Evolutionary conservation across 2,329 filamentous ascomycete genomes (phyloP), one percentile per base, ranked within the genome.

Genomic region (Stagonosporopsis tanaceti): DNA sequence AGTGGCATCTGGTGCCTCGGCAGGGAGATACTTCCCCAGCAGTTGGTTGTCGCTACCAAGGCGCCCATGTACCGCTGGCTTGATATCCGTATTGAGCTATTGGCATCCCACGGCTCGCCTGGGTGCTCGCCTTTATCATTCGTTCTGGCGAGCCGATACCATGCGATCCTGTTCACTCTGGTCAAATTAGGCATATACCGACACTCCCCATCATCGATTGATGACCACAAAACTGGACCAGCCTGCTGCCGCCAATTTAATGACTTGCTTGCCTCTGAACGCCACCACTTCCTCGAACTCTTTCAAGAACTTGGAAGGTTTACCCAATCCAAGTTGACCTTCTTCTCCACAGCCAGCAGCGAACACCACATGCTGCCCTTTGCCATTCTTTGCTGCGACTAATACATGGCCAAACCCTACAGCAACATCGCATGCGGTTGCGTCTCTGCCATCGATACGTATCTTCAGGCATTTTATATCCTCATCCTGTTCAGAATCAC

Each of bases 381-480:
- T 47, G 11, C 25, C 55, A 17, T 32, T 25, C 8, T 24, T 48
- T 20, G 63, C 70, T 12, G 70, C 71, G 4, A 73, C 65, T 11
- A 75, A 15, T 6, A 75, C 39, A 53, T 75, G 67, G 7, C 68
- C 72, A 50, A 53, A 56, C 3, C 73, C 73, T 30, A 74, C 47
- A 0, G 67, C 67, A 6, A 75, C 65, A 62, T 71, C 62, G 17
- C 52, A 64, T 25, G 66, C 69, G 0, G 2, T 37, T 12, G 66
- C 66, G 6, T 59, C 48, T 6, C 48, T 14, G 0, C 67, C 71
- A 34, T 69, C 41, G 30, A 74, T 69, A 9, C 22, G 15, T 7
- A 74, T 57, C 5, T 57, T 53, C 7, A 71, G 54, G 17, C 58
- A 63, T 50, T 67, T 69, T 11, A 76, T 63, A 50, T 68, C 66